These are phyloP conservation scores for Hypoxylon sp. DNA, from an alignment of 2,329 filamentous ascomycete genomes.

Conservation along the genomic window DNA sequence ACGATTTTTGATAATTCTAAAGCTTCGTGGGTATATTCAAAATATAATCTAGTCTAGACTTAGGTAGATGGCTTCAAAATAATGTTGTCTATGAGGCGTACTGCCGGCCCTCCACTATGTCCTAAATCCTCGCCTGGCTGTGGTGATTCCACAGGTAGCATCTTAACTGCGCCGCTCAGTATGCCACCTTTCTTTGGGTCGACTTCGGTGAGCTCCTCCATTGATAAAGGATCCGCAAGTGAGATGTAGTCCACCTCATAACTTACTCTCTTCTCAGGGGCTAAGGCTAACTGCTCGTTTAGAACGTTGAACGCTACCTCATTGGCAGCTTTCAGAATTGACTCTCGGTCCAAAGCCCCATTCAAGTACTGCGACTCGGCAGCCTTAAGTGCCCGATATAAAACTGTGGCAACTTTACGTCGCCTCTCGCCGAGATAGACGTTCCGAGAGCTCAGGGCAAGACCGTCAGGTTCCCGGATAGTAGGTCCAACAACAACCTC, in stretches of 20 bases:
- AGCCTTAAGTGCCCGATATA: conserved; percentile 77
- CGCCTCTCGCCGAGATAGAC: conserved; percentile 88
- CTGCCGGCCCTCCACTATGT: conserved; percentile 78
- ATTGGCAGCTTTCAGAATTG: conserved; percentile 81
- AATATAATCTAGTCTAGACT: conserved; percentile 37
- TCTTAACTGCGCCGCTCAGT: conserved; percentile 90
- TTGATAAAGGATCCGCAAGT: conserved; percentile 85
- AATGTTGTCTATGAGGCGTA: conserved; percentile 95
- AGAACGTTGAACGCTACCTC: conserved; percentile 69
- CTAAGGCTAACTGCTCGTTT: conserved; percentile 73
- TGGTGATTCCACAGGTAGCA: conserved; percentile 83
- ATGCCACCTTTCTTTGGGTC: conserved; percentile 82
- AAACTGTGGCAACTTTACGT: conserved; percentile 78
- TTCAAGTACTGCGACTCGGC: conserved; percentile 77
- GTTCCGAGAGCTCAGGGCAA: conserved; percentile 94
- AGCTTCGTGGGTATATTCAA: conserved; percentile 35
- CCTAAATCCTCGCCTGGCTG: conserved; percentile 82
- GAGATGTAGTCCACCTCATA: conserved; percentile 96
- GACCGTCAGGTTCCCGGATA: conserved; percentile 81
- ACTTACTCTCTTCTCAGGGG: conserved; percentile 72
- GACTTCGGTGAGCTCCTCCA: conserved; percentile 82
- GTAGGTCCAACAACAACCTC: conserved; percentile 83
- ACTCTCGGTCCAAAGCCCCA: conserved; percentile 68
- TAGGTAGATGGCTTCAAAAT: conserved; percentile 68
- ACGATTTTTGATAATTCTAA: background rate